Evolutionary conservation across 2,329 filamentous ascomycete species (phyloP), one percentile per base, ranked within the genome.

Genomic region (Epicoccum sorghinum): DNA sequence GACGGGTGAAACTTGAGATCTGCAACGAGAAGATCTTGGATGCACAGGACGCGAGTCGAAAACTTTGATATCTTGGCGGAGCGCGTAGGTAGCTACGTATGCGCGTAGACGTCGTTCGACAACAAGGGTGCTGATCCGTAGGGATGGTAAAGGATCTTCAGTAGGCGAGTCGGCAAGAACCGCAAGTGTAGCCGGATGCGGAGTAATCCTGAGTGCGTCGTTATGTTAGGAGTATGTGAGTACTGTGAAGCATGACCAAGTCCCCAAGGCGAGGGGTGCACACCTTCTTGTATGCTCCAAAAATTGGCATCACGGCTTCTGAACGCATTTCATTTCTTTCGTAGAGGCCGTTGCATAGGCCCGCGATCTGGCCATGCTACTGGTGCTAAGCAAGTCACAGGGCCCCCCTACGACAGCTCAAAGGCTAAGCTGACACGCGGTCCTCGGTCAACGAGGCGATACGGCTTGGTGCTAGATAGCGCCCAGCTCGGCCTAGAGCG

Each of bases 391-490:
- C 45, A 41, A 61, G 58, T 62, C 66, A 68, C 68, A 66, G 55
- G 63, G 62, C 56, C 57, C 61, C 27, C 60, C 58, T 58, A 40
- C 48, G 57, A 61, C 55, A 58, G 60, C 59, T 54, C 53, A 61
- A 58, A 56, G 57, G 60, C 66, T 55, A 62, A 68, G 66, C 67
- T 67, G 66, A 69, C 65, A 64, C 64, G 64, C 66, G 65, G 59
- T 55, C 45, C 57, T 60, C 58, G 57, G 56, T 58, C 57, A 58
- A 55, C 49, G 39, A 50, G 49, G 55, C 48, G 54, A 45, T 42
- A 39, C 47, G 38, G 59, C 57, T 61, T 66, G 59, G 58, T 52
- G 47, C 25, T 45, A 47, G 53, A 58, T 61, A 64, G 62, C 63
- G 60, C 47, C 50, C 29, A 50, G 39, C 42, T 51, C 54, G 59